Evolutionary conservation across 1,284 basidiomycete species (phyloP).

Genomic region (Sphaerobolus stellatus): DNA sequence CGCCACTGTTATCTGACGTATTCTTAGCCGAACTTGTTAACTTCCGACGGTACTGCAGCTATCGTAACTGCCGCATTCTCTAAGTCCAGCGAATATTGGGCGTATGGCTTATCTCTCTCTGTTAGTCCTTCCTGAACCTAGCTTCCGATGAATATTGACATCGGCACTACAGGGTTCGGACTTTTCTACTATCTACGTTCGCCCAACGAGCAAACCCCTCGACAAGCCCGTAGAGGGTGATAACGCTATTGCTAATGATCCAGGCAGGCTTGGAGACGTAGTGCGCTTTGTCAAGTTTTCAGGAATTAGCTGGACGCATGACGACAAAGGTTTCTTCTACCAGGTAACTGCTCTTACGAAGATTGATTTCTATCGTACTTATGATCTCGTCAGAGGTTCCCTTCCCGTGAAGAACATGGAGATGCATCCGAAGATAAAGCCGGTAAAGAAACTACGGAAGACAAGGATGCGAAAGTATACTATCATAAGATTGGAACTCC

Average conservation of each 20-base stretch:
- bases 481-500: slow-evolving; percentile 71
- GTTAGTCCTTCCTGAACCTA: slow-evolving; percentile 35
- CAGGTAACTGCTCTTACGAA: slow-evolving; percentile 53
- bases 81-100: slow-evolving; percentile 66
- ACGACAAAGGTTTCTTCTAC: slow-evolving; percentile 82
- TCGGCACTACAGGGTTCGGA: slow-evolving; percentile 62
- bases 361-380: not conserved
- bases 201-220: slow-evolving; percentile 60
- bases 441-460: slow-evolving; percentile 63
- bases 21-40: slow-evolving; percentile 64
- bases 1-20: slow-evolving; percentile 1
- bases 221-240: slow-evolving; percentile 40
- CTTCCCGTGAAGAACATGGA: slow-evolving; percentile 50
- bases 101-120: slow-evolving; percentile 74
- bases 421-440: slow-evolving; percentile 51
- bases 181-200: slow-evolving; percentile 67
- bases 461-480: slow-evolving; percentile 70
- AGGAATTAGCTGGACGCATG: slow-evolving; percentile 67
- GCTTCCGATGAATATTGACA: not conserved
- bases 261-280: slow-evolving; percentile 60
- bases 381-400: slow-evolving; percentile 48
- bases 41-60: slow-evolving; percentile 71
- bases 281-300: slow-evolving; percentile 78
- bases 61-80: slow-evolving; percentile 62
- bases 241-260: slow-evolving; percentile 43